Base-by-base conservation (phyloP, 257 asterid genomes). In the Nicotiana undulata region DNA sequence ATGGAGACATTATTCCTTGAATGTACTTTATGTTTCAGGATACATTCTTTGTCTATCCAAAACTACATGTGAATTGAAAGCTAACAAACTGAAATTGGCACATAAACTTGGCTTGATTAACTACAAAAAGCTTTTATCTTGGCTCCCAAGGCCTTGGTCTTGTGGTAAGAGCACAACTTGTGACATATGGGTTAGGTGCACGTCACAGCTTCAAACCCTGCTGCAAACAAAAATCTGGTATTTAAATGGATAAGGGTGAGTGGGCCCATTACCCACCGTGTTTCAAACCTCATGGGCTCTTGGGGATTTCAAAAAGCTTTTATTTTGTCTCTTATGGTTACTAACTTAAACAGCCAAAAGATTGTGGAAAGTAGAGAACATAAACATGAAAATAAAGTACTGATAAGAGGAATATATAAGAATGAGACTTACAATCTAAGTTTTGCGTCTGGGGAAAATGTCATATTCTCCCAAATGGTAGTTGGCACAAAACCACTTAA, bases 401-500 rank as follows among this genome's bases (percentile, higher is more conserved):
- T 79, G 63, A 34, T 28, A 70, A 29, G 26, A 40, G 56, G 60
- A 10, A 79, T 49, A 26, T 1, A 24, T 24, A 74, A 2, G 26
- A 49, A 72, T 72, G 78, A 22, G 2, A 49, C 85, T 82, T 90
- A 90, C 91, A 90, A 81, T 68, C 87, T 84, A 81, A 90, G 89
- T 83, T 29, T 84, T 79, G 87, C 61, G 9, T 86, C 72, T 44
- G 87, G 51, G 63, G 87, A 67, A 85, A 90, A 85, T 81, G 24
- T 84, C 81, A 78, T 83, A 56, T 84, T 84, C 76, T 86, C 82
- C 93, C 93, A 90, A 83, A 90, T 85, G 81, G 64, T 86, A 17
- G 90, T 82, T 63, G 93, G 93, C 66, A 90, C 88, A 28, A 68
- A 87, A 77, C 93, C 93, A 24, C 89, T 90, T 86, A 90, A 72